Conservation (phyloP, 257 asterid genomes). For the Solanum phureja region DNA sequence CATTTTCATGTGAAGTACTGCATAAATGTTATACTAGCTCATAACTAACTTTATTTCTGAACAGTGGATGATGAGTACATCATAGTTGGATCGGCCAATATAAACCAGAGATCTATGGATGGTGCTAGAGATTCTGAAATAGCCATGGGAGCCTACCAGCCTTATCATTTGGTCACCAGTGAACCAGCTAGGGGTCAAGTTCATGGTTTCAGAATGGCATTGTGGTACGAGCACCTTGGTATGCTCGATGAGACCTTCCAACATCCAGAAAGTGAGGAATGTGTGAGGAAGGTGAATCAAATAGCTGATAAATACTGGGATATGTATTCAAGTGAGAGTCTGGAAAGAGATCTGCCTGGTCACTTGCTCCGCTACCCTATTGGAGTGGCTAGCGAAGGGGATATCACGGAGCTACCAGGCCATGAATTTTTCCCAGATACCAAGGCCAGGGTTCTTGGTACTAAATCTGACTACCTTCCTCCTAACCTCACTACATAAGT, state of each 20-base stretch:
- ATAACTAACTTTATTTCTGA: background rate
- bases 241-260: conserved; percentile 66
- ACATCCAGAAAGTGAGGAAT: conserved; percentile 46
- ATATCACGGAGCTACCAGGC: conserved; percentile 58
- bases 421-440: conserved; percentile 64
- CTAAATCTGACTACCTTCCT: conserved; percentile 63
- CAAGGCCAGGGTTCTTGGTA: conserved; percentile 58
- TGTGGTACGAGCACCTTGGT: conserved; percentile 94
- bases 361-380: conserved; percentile 77
- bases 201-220: conserved; percentile 81
- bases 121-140: conserved; percentile 88
- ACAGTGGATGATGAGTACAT: conserved; percentile 91
- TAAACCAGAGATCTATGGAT: conserved; percentile 96
- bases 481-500: conserved; percentile 64
- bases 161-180: conserved; percentile 44
- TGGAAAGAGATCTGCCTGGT: conserved; percentile 54
- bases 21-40: background rate
- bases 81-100: conserved; percentile 85
- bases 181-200: conserved; percentile 69
- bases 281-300: conserved; percentile 44
- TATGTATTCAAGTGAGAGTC: conserved; percentile 36
- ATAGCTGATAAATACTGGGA: conserved; percentile 71
- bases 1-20: background rate
- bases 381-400: conserved; percentile 43
- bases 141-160: conserved; percentile 86